Evolutionary conservation across 2,329 filamentous ascomycete genomes (phyloP).

Genomic region (Aspergillus persii): DNA sequence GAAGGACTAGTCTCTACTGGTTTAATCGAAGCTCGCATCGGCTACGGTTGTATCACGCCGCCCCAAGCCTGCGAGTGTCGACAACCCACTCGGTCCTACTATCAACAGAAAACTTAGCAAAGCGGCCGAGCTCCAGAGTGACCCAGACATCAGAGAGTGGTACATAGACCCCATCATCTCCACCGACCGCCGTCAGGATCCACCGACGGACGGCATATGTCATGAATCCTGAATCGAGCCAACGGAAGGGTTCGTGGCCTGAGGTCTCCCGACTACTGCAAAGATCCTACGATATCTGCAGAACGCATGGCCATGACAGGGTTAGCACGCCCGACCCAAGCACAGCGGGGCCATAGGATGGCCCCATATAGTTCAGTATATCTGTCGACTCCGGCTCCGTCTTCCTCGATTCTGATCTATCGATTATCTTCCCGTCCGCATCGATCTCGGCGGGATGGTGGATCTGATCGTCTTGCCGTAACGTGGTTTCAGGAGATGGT

Average conservation of each 20-base stretch:
- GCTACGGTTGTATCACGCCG: not conserved
- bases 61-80: not conserved
- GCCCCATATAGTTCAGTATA: not conserved
- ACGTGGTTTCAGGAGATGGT: not conserved
- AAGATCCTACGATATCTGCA: constrained; percentile 3
- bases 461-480: not conserved
- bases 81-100: not conserved
- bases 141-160: not conserved
- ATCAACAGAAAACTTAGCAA: not conserved
- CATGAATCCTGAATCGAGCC: not conserved
- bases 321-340: not conserved
- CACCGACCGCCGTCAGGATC: not conserved
- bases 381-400: not conserved
- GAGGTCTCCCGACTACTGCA: not conserved
- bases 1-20: not conserved
- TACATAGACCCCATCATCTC: not conserved
- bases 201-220: not conserved
- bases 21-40: not conserved
- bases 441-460: not conserved
- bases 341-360: not conserved
- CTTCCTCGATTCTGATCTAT: not conserved
- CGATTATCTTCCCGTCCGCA: not conserved
- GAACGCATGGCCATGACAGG: not conserved
- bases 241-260: not conserved
- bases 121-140: not conserved